A percentile compares a stretch with the other conserved stretches of the same genome.
Conservation (phyloP, 371 early-diverging fungal species). For the Rhizopus arrhizus region DNA sequence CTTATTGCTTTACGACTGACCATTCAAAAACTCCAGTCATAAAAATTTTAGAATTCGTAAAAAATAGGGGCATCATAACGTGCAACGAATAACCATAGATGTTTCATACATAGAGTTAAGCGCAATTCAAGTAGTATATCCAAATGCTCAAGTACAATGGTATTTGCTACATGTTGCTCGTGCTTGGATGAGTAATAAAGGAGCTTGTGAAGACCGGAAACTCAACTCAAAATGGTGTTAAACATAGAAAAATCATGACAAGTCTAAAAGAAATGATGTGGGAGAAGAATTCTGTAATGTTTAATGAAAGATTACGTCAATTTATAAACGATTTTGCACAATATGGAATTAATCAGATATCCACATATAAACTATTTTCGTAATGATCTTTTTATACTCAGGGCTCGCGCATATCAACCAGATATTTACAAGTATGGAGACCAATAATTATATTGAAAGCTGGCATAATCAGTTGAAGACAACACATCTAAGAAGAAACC, state of each 20-base stretch:
- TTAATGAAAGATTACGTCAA: not conserved
- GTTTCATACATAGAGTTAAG: not conserved
- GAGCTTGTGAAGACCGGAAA: constrained; percentile 5
- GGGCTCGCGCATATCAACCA: constrained; percentile 6
- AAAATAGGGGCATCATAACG: not conserved
- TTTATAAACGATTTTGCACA: not conserved
- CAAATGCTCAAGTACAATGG: constrained; percentile 3
- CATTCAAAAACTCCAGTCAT: not conserved
- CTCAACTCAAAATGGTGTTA: not conserved
- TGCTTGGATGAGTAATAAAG: constrained; percentile 3
- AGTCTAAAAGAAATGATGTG: constrained; percentile 1
- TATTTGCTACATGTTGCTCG: constrained; percentile 7
- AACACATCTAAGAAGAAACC: too few species aligned
- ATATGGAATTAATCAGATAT: not conserved
- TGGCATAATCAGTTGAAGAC: too few species aligned
- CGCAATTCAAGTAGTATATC: constrained; percentile 4
- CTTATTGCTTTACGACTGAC: constrained; percentile 5
- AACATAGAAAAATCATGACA: not conserved
- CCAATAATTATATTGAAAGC: constrained; percentile 22
- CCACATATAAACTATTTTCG: not conserved
- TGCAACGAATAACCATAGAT: constrained; percentile 6
- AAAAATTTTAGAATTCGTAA: constrained; percentile 2
- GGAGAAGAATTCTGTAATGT: not conserved
- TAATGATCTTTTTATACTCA: constrained; percentile 2
- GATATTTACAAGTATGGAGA: constrained; percentile 14